These are phyloP conservation scores for Chlamydomonas reinhardtii DNA, from an alignment of 163 green algal genomes.

Conservation along the genomic window DNA sequence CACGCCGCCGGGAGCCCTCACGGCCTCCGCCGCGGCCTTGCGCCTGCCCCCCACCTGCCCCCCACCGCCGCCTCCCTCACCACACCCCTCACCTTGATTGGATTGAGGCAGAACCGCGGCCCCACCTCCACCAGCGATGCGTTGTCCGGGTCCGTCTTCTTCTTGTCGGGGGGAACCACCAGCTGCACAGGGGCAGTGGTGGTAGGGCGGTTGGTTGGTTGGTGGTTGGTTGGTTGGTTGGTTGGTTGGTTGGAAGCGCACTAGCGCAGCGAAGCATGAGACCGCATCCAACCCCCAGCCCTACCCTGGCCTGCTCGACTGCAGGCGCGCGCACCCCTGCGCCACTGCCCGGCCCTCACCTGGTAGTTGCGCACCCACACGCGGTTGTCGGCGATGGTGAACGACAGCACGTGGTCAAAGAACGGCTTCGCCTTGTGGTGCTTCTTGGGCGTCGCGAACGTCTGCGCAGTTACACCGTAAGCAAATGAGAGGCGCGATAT, in stretches of 20 bases:
- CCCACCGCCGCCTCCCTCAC: too few species aligned
- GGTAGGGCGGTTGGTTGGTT: not conserved
- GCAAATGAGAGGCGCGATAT: too few species aligned
- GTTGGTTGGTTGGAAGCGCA: too few species aligned
- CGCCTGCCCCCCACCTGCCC: too few species aligned
- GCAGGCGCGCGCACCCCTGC: too few species aligned
- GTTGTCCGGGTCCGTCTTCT: constrained; percentile 71
- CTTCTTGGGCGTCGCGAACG: constrained; percentile 89
- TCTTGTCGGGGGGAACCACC: constrained; percentile 82
- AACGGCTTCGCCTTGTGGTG: constrained; percentile 98
- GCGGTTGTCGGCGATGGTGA: constrained; percentile 90
- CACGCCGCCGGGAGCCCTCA: too few species aligned
- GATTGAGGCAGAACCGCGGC: constrained; percentile 91
- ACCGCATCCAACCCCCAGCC: too few species aligned
- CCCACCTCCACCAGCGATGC: constrained; percentile 92
- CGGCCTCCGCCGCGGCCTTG: too few species aligned
- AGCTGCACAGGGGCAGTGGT: constrained; percentile 44
- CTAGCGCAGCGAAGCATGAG: too few species aligned
- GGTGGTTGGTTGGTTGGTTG: too few species aligned
- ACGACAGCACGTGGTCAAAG: constrained; percentile 96
- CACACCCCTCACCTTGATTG: constrained; percentile 78
- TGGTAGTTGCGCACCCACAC: constrained; percentile 99
- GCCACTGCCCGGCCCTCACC: constrained; percentile 56
- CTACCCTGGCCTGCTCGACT: too few species aligned
- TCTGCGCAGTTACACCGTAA: too few species aligned